Evolutionary conservation across 345 rosid species (phyloP).

Genomic region (Eucalyptus pumila): DNA sequence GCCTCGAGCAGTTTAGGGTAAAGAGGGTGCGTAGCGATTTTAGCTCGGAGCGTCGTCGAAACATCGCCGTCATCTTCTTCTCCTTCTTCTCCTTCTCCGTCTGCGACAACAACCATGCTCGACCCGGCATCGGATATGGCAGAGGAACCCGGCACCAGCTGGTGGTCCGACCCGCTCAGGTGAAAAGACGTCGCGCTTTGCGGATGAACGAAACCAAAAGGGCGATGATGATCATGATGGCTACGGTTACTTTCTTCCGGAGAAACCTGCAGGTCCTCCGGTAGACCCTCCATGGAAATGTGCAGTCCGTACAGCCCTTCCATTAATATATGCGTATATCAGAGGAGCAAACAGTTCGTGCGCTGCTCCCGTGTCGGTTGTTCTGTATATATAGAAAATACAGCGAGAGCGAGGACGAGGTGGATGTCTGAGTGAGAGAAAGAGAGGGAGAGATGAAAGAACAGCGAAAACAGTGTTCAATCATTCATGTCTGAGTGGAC

Average conservation of each 20-base stretch:
- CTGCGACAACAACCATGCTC: slow-evolving; percentile 7
- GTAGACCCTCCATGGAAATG: not conserved
- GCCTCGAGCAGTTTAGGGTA: slow-evolving; percentile 44
- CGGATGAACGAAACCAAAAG: not conserved
- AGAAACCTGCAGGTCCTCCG: not conserved
- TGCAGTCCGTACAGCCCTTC: slow-evolving; percentile 19
- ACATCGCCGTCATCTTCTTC: slow-evolving; percentile 3
- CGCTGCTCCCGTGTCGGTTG: not conserved
- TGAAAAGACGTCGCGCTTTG: not conserved
- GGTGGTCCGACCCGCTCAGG: not conserved
- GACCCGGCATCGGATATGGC: slow-evolving; percentile 39
- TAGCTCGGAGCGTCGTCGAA: slow-evolving; percentile 19
- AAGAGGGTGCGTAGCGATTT: slow-evolving; percentile 43
- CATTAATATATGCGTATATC: not conserved
- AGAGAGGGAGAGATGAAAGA: not conserved
- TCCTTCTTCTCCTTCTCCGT: not conserved
- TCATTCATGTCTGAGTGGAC: not conserved
- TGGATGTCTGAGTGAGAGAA: not conserved
- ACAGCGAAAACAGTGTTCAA: not conserved
- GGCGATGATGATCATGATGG: not conserved
- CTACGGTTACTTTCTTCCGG: not conserved
- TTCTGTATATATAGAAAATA: not conserved
- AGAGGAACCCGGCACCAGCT: slow-evolving; percentile 6
- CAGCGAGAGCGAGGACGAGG: not conserved
- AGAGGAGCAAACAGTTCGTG: not conserved